Conservation (phyloP, 2,329 filamentous ascomycete genomes). For the Cytospora piceicola region DNA sequence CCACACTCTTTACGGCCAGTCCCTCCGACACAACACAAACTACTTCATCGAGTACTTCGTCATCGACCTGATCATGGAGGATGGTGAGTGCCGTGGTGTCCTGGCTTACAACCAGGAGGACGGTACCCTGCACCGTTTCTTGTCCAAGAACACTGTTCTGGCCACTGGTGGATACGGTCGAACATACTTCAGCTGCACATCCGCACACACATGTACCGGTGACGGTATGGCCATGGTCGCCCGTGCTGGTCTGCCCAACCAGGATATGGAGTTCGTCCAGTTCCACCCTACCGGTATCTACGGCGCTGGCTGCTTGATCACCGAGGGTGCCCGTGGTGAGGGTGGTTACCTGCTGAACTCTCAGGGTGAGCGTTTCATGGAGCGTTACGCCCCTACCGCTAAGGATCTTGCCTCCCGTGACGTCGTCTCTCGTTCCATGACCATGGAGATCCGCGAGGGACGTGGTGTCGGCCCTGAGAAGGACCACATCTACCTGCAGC, state of each 20-base stretch:
- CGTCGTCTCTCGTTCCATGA: constrained; percentile 97
- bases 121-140: constrained; percentile 95
- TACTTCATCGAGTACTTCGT: constrained; percentile 99
- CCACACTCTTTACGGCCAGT: constrained; percentile 98
- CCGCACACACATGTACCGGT: constrained; percentile 97
- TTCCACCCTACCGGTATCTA: constrained; percentile 99
- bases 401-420: constrained; percentile 97
- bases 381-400: constrained; percentile 94
- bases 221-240: constrained; percentile 99
- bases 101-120: constrained; percentile 99
- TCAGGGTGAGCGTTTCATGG: constrained; percentile 99
- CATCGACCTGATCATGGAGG: constrained; percentile 95
- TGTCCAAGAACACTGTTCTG: constrained; percentile 93
- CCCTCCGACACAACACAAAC: constrained; percentile 95
- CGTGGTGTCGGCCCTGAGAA: constrained; percentile 96
- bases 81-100: constrained; percentile 94
- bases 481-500: constrained; percentile 98
- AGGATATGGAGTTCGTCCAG: constrained; percentile 99
- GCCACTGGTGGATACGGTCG: constrained; percentile 97
- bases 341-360: constrained; percentile 97
- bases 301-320: constrained; percentile 96
- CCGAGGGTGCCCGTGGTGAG: constrained; percentile 96
- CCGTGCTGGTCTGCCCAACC: constrained; percentile 94
- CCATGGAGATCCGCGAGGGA: constrained; percentile 95
- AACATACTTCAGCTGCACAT: constrained; percentile 98